Evolutionary conservation across 768 basidiomycete genomes (phyloP).

Genomic region (Trametes villosa): DNA sequence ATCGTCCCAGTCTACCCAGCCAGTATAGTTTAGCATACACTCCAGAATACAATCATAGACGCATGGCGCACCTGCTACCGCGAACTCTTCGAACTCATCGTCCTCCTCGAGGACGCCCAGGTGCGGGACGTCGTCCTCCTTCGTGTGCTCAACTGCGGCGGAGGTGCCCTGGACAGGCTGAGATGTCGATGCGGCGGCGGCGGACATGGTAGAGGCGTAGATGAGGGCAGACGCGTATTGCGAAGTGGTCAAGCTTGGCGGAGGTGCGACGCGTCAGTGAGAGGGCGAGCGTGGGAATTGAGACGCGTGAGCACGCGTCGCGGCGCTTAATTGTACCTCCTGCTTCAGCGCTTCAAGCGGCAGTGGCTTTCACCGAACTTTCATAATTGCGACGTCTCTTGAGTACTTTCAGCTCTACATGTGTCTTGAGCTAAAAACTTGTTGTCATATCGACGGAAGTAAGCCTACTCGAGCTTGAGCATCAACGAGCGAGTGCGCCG

Average conservation of each 20-base stretch:
- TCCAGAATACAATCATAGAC: not conserved
- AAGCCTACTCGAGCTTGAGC: no score
- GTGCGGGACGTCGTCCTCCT: constrained; percentile 57
- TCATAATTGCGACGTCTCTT: not conserved
- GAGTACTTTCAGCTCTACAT: no score
- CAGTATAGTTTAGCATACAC: not conserved
- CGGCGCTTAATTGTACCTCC: not conserved
- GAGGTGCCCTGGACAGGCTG: constrained; percentile 29
- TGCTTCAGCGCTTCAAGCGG: not conserved
- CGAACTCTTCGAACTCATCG: constrained; percentile 96
- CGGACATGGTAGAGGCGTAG: constrained; percentile 26
- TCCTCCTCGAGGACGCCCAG: constrained; percentile 95
- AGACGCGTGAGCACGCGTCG: not conserved
- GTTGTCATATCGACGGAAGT: no score
- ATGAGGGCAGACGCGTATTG: not conserved
- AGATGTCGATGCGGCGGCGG: constrained; percentile 33
- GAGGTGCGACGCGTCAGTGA: constrained; percentile 16
- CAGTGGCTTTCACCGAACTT: not conserved
- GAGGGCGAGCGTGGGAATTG: constrained; percentile 10
- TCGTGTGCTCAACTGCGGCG: constrained; percentile 29
- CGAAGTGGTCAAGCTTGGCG: not conserved
- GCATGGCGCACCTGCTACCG: constrained; percentile 67
- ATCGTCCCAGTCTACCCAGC: constrained; percentile 78
- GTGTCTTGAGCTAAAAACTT: no score
- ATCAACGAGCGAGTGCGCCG: no score